Percentiles rank a stretch among this genome's conserved stretches.
phyloP scores from a whole-genome alignment of 2,329 filamentous ascomycete genomes.

The Fusarium veterinarium region DNA sequence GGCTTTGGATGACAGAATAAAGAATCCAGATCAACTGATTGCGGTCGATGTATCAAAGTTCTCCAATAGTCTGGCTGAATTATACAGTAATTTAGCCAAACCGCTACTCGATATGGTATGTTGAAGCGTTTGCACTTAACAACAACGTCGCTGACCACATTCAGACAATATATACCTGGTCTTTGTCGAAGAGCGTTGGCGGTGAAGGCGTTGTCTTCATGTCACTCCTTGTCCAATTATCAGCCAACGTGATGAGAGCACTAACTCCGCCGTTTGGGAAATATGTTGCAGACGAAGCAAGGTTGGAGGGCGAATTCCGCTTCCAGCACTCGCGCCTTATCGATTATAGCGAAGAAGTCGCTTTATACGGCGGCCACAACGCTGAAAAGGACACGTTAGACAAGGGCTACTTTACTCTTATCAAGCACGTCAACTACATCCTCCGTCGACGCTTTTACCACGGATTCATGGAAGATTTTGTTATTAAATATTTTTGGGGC shows the following conservation, averaged over 20 bases:
- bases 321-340: slow-evolving; percentile 96
- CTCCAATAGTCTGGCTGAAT: slow-evolving; percentile 91
- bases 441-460: slow-evolving; percentile 91
- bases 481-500: slow-evolving; percentile 99
- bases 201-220: slow-evolving; percentile 96
- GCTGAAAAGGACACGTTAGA: slow-evolving; percentile 96
- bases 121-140: neutral
- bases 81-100: slow-evolving; percentile 97
- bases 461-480: slow-evolving; percentile 99
- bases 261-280: slow-evolving; percentile 96
- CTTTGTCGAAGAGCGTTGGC: slow-evolving; percentile 92
- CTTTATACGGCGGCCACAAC: slow-evolving; percentile 89
- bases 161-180: slow-evolving; percentile 90
- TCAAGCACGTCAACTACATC: slow-evolving; percentile 99
- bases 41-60: slow-evolving; percentile 97
- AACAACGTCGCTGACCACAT: slow-evolving; percentile 39
- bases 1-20: slow-evolving; percentile 95
- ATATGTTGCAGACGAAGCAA: slow-evolving; percentile 96
- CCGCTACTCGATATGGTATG: slow-evolving; percentile 89
- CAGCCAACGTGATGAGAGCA: slow-evolving; percentile 91
- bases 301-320: slow-evolving; percentile 93
- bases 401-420: slow-evolving; percentile 98
- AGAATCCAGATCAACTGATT: slow-evolving; percentile 97
- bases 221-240: slow-evolving; percentile 92
- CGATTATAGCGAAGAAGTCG: slow-evolving; percentile 95